phyloP scores from a whole-genome alignment of 2,329 filamentous ascomycete species.

The Arachnomyces sp. region DNA sequence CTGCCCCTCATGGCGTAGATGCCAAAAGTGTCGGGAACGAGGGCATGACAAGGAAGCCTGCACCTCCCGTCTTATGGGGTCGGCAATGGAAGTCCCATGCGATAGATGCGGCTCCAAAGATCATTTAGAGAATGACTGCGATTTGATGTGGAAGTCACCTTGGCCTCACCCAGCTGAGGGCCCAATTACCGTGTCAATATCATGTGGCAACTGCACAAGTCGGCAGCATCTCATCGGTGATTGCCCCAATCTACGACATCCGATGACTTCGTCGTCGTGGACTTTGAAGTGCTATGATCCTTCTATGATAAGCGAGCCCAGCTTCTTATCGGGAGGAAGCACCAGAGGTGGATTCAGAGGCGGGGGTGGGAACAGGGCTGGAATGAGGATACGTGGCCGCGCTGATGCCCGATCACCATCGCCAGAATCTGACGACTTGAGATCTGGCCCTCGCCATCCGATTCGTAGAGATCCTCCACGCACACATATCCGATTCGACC shows the following conservation, averaged over 20 bases:
- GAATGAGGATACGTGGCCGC: conserved; percentile 30
- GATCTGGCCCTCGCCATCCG: too few species aligned
- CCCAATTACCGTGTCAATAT: conserved; percentile 34
- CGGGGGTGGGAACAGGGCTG: conserved; percentile 18
- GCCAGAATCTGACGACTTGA: conserved; percentile 26
- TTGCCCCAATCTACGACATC: conserved; percentile 28
- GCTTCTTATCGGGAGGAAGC: conserved; percentile 15
- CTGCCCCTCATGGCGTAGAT: conserved; percentile 35
- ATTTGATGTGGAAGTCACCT: conserved; percentile 47
- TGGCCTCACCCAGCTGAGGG: conserved; percentile 17
- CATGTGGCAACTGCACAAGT: conserved; percentile 37
- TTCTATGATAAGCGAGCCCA: conserved; percentile 32
- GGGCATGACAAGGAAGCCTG: conserved; percentile 51
- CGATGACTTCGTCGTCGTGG: conserved; percentile 28
- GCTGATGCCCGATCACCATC: conserved; percentile 23
- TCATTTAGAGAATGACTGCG: conserved; percentile 55
- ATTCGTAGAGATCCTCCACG: conserved; percentile 15
- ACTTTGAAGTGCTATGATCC: conserved; percentile 31
- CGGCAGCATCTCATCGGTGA: conserved; percentile 37
- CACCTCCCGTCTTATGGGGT: conserved; percentile 49
- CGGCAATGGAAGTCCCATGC: conserved; percentile 48
- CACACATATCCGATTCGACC: conserved; percentile 28
- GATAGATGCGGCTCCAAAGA: conserved; percentile 49
- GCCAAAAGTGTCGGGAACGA: conserved; percentile 52
- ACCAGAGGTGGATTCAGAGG: conserved; percentile 11